phyloP scores from a whole-genome alignment of 352 stramenopile genomes.

The Phytophthora colocasiae region DNA sequence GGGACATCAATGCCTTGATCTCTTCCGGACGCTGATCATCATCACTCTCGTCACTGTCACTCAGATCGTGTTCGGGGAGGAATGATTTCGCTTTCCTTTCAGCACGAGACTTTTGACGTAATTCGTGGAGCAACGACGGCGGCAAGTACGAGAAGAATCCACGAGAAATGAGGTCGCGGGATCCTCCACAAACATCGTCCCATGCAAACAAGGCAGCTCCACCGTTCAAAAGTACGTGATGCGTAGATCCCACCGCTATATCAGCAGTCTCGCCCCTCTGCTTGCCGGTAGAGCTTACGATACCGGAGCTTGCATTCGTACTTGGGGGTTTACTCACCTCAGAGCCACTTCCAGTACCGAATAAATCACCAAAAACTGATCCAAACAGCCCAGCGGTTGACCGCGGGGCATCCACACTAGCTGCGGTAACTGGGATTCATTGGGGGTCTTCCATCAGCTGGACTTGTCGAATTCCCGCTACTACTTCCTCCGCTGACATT shows the following conservation, averaged over 20 bases:
- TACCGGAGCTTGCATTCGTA: neutral
- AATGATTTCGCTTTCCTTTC: slow-evolving; percentile 31
- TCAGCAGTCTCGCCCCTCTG: slow-evolving; percentile 61
- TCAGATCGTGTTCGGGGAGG: slow-evolving; percentile 25
- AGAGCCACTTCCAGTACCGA: slow-evolving; percentile 42
- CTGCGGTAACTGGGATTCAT: slow-evolving; percentile 37
- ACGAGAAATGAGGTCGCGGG: slow-evolving; percentile 64
- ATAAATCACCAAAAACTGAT: slow-evolving; percentile 75
- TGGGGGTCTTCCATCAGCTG: slow-evolving; percentile 2
- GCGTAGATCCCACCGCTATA: slow-evolving; percentile 35
- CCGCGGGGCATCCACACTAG: slow-evolving; percentile 58
- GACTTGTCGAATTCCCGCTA: slow-evolving; percentile 20
- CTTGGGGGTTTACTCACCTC: slow-evolving; percentile 1
- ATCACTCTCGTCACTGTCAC: slow-evolving; percentile 34
- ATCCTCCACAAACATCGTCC: slow-evolving; percentile 71
- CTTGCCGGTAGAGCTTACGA: slow-evolving; percentile 30
- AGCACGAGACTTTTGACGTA: slow-evolving; percentile 42
- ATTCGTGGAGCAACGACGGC: slow-evolving; percentile 48
- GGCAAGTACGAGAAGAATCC: slow-evolving; percentile 74
- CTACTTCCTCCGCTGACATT: slow-evolving; percentile 25
- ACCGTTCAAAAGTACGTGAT: slow-evolving; percentile 46
- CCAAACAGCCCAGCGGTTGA: slow-evolving; percentile 60
- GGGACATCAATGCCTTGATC: slow-evolving; percentile 43
- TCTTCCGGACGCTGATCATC: slow-evolving; percentile 37
- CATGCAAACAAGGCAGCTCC: slow-evolving; percentile 53